Percentiles rank a stretch among this genome's conserved stretches.
phyloP scores from a whole-genome alignment of 148 eudicot genomes.

The Rhododendron ovatum region DNA sequence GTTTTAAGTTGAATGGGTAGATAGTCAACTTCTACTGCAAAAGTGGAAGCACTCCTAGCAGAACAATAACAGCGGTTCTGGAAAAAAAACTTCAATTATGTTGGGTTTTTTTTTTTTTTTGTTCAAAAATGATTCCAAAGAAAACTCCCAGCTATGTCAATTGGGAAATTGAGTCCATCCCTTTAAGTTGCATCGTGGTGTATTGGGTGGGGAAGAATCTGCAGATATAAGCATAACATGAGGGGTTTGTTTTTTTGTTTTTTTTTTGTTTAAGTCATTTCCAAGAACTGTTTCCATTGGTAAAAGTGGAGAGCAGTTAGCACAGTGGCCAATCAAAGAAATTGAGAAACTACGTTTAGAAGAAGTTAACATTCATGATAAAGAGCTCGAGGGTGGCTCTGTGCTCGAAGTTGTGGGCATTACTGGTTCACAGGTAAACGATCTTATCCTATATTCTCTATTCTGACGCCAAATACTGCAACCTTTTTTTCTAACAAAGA shows the following conservation, averaged over 20 bases:
- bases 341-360: constrained; percentile 6
- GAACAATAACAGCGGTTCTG: not conserved
- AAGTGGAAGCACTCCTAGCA: not conserved
- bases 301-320: constrained; percentile 15
- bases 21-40: not conserved
- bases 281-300: constrained; percentile 15
- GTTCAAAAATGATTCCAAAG: no score
- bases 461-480: not conserved
- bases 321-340: constrained; percentile 25
- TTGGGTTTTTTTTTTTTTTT: no score
- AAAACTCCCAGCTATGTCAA: not conserved
- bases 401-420: constrained; percentile 17
- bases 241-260: no score
- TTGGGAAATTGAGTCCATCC: not conserved
- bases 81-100: not conserved
- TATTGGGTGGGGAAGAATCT: not conserved
- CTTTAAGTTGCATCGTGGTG: not conserved
- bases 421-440: constrained; percentile 22
- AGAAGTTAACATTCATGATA: constrained; percentile 10
- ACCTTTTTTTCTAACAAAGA: not conserved
- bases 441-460: not conserved
- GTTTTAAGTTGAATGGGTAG: not conserved
- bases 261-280: constrained; percentile 1
- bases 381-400: constrained; percentile 9
- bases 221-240: not conserved